Conservation (phyloP, 208 protist species). For the Blastocrithidia nonstop region DNA sequence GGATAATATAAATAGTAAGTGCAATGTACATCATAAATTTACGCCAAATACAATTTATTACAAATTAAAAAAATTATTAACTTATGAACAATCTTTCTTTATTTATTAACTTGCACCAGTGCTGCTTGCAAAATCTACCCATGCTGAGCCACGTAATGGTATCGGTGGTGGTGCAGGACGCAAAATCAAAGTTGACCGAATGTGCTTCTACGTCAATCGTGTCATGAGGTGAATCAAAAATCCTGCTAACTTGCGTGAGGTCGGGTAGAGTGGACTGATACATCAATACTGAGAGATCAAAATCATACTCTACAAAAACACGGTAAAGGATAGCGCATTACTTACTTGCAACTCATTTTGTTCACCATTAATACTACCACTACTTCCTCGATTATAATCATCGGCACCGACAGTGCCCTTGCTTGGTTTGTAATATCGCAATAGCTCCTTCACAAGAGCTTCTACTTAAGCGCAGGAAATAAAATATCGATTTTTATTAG, state of each 20-base stretch:
- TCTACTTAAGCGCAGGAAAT: too few relatives aligned
- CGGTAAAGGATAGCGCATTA: slow-evolving; percentile 45
- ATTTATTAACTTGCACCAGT: too few relatives aligned
- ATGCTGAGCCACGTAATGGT: slow-evolving; percentile 21
- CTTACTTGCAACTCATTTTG: not conserved
- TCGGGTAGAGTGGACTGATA: slow-evolving; percentile 48
- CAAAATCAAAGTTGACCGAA: slow-evolving; percentile 46
- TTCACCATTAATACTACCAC: not conserved
- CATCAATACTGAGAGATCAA: slow-evolving; percentile 57
- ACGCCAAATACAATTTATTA: not conserved
- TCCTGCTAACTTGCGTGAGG: slow-evolving; percentile 45
- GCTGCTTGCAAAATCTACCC: slow-evolving; percentile 31
- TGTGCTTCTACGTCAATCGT: slow-evolving; percentile 32
- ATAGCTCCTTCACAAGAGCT: too few relatives aligned
- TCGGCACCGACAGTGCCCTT: too few relatives aligned
- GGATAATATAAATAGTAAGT: slow-evolving; percentile 1
- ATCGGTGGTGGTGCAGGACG: slow-evolving; percentile 27
- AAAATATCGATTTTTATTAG: too few relatives aligned
- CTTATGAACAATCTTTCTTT: too few relatives aligned
- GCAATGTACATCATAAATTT: not conserved
- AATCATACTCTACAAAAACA: slow-evolving; percentile 50
- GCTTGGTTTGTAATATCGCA: too few relatives aligned
- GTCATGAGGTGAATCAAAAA: slow-evolving; percentile 42
- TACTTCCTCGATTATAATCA: too few relatives aligned
- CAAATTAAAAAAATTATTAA: slow-evolving; percentile 3